Evolutionary conservation across 352 stramenopile genomes (phyloP).

Genomic region (Saprolegnia diclina): DNA sequence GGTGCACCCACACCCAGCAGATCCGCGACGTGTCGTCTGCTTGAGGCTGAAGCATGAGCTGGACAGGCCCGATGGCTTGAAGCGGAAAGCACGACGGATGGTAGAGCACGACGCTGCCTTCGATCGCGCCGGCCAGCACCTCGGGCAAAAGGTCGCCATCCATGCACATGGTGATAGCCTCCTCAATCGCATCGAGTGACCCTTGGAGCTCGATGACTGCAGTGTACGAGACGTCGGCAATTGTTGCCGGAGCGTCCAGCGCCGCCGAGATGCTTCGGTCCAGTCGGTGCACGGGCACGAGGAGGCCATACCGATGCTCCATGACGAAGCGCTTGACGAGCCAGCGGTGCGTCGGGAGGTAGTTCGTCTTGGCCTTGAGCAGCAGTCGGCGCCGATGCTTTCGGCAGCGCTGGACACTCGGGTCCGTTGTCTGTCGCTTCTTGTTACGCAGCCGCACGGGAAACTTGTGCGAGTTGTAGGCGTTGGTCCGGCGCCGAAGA

Average conservation of each 20-base stretch:
- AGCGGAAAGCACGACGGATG: slow-evolving; percentile 10
- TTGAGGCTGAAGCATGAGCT: background rate
- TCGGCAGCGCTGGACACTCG: slow-evolving; percentile 3
- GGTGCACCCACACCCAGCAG: slow-evolving; percentile 8
- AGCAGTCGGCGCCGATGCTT: slow-evolving; percentile 12
- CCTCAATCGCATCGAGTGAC: background rate
- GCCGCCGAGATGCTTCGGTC: slow-evolving; percentile 10
- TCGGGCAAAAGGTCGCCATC: background rate
- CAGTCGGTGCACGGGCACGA: background rate
- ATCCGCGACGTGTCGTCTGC: background rate
- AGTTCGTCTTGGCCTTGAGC: slow-evolving; percentile 2
- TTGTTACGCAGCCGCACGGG: slow-evolving; percentile 12
- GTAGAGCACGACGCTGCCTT: slow-evolving; percentile 8
- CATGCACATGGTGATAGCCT: background rate
- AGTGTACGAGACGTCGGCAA: slow-evolving; percentile 15
- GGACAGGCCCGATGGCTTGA: slow-evolving; percentile 6
- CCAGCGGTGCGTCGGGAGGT: slow-evolving; percentile 20
- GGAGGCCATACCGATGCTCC: background rate
- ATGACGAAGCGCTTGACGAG: slow-evolving; percentile 21
- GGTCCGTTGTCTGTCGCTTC: background rate
- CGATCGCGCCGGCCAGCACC: slow-evolving; percentile 1
- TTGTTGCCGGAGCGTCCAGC: background rate
- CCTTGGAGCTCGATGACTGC: background rate
- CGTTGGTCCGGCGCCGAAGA: slow-evolving; percentile 19
- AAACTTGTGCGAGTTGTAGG: slow-evolving; percentile 25